Evolutionary conservation across 169 alveolate genomes (phyloP), one percentile per base, ranked within the genome.

Genomic region (Plasmodium chabaudi): DNA sequence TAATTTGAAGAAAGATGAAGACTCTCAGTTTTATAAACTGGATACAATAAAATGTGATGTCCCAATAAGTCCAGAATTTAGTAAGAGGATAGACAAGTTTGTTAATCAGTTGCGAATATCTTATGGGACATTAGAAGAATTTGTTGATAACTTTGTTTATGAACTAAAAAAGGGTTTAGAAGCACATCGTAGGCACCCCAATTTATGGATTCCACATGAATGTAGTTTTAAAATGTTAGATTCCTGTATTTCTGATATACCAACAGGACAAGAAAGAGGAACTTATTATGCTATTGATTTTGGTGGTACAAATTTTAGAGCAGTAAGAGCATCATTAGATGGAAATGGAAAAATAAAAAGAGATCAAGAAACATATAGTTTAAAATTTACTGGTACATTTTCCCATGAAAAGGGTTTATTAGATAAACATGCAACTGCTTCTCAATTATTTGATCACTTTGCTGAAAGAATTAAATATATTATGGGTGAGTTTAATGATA

Each of bases 291-390:
- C 98, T 15, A 87, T 96, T 13, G 98, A 96, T 72, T 96, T 96
- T 74, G 98, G 98, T 13, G 98, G 98, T 5, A 92, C 98, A 9
- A 95, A 95, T 63, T 91, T 95, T 44, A 46, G 98, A 27, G 95
- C 97, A 17, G 98, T 96, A 6, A 86, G 98, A 53, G 93, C 95
- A 49, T 87, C 92, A 13, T 74, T 96, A 56, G 79, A 73, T 34
- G 98, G 98, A 12, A 72, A 88, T 71, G 97, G 96, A n/a, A 88
- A 88, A 60, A 92, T 94, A 74, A 92, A 94, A 61, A 93, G 96
- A 71, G 87, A 67, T 53, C 95, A 94, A 57, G 92, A 93, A 25
- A 82, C 93, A 12, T 89, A 87, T 64, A 89, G 93, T 57, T 87
- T 92, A 61, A 87, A 93, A 46, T 88, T 90, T 86, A 87, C 94